Evolutionary conservation across 1,284 basidiomycete species (phyloP), one percentile per base, ranked within the genome.

Genomic region (Xanthoconium separans): DNA sequence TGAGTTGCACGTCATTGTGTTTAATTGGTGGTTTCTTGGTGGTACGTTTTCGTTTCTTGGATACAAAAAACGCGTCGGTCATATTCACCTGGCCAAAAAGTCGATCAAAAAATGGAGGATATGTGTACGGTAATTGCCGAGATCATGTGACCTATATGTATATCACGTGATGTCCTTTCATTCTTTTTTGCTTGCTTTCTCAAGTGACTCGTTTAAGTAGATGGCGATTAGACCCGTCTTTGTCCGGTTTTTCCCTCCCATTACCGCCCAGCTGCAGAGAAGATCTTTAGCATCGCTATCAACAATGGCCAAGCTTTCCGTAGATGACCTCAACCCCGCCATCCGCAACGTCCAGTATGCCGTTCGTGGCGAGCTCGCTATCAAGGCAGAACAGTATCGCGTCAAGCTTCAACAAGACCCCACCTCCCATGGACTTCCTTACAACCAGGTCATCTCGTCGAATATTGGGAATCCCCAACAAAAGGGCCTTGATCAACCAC

Each of bases 401-500:
- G 85, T 85, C 48, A 73, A 78, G 62, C 83, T 96, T 64, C 81
- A 84, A 65, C 72, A 79, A 37, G 71, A 74, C 37, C 58, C 64
- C 12, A 39, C 40, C 3, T 70, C 78, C 56, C 75, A 84, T 55
- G 75, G 76, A 22, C 80, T 98, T 18, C 93, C 94, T 22, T 99
- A 98, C 71, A 82, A 87, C 68, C 85, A 86, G 63, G 82, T 99
- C 71, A 94, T 98, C 69, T 92, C 87, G 24, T 93, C 94, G 61
- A 99, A 99, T 76, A 99, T 99, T 56, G 96, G 96, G 10, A 99
- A 99, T 70, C 96, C 96, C 0, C 96, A 99, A 75, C 96, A 98
- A 74, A 89, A 89, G 68, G 93, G 92, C 1, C 80, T 99, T 43
- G 88, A 98, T 71, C 97, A 99, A 72, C 84, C 87, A 22, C 93